A percentile compares a stretch with the other conserved stretches of the same genome.
Evolutionary conservation across 2,329 filamentous ascomycete genomes (phyloP).

Genomic region (Chaetomium strumarium): DNA sequence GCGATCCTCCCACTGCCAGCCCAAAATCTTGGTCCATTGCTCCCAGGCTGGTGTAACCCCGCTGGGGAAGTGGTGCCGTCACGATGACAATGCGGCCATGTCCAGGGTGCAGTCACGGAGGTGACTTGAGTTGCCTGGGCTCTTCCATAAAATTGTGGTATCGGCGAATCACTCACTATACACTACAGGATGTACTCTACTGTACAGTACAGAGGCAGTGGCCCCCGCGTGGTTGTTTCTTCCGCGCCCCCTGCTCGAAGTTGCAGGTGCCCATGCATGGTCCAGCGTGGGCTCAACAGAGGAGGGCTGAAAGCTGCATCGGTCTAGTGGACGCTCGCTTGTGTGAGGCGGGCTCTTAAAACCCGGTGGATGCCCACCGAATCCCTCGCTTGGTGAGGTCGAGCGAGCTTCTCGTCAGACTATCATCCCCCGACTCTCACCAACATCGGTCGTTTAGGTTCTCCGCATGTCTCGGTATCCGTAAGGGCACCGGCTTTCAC

Average conservation of each 20-base stretch:
- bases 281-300: neutral
- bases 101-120: no score
- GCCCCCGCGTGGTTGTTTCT: slow-evolving; percentile 14
- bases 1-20: no score
- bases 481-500: no score
- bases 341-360: slow-evolving; percentile 8
- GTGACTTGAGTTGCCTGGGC: no score
- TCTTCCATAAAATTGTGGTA: no score
- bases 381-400: neutral
- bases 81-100: no score
- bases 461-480: no score
- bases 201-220: neutral
- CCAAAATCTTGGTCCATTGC: no score
- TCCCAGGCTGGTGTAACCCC: no score
- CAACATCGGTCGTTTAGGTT: neutral
- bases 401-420: slow-evolving; percentile 1
- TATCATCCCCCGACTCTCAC: neutral
- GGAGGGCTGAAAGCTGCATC: slow-evolving; percentile 16
- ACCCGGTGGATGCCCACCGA: slow-evolving; percentile 4
- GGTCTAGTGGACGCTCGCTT: slow-evolving; percentile 6
- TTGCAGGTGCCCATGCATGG: slow-evolving; percentile 5
- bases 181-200: no score
- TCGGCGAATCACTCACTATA: neutral
- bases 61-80: no score
- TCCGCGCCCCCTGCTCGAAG: neutral